Conservation (phyloP, 75 land plant species). For the Sequoia sempervirens region DNA sequence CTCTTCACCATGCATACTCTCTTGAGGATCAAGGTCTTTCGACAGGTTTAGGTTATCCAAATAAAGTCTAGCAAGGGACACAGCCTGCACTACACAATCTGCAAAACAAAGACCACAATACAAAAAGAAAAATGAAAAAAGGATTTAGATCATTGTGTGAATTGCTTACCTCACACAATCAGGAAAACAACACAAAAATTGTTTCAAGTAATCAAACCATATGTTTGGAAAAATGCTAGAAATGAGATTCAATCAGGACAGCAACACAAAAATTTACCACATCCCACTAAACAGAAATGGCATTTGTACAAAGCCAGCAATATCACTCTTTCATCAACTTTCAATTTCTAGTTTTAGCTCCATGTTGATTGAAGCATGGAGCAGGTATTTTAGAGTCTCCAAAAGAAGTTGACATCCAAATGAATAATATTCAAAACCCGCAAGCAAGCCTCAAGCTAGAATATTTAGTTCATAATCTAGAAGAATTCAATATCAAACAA, state of each 20-base stretch:
- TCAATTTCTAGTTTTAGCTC: background rate
- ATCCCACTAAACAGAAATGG: background rate
- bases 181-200: background rate
- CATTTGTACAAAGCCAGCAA: background rate
- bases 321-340: background rate
- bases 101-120: slow-evolving; percentile 9
- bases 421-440: no score
- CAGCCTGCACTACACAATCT: slow-evolving; percentile 53
- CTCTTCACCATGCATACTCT: slow-evolving; percentile 92
- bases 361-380: background rate
- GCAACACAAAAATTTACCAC: background rate
- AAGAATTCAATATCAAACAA: background rate
- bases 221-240: background rate
- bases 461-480: background rate
- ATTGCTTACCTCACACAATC: background rate
- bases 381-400: background rate
- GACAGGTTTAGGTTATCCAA: slow-evolving; percentile 63
- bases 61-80: slow-evolving; percentile 45
- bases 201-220: background rate
- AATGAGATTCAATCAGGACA: background rate
- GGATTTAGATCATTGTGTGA: background rate
- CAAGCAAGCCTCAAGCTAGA: background rate
- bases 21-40: slow-evolving; percentile 77
- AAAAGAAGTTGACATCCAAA: background rate
- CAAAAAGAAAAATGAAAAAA: background rate